Percentiles rank a stretch among this genome's conserved stretches.
phyloP scores from a whole-genome alignment of 345 rosid genomes.

The Brassica incana region DNA sequence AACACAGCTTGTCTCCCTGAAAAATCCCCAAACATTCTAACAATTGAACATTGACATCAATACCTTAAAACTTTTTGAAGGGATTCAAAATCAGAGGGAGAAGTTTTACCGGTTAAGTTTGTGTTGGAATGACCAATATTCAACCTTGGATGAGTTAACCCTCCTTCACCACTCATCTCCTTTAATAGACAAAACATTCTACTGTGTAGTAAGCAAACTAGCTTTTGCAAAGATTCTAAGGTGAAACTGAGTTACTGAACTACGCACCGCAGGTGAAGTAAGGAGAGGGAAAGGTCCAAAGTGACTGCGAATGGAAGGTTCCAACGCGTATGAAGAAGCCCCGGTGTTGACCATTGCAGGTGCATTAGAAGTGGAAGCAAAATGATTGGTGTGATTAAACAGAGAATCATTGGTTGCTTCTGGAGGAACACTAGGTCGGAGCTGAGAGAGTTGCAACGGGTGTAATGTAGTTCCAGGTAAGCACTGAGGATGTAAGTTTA shows the following conservation, averaged over 20 bases:
- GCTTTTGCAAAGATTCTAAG: neutral
- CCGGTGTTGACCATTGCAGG: slow-evolving; percentile 40
- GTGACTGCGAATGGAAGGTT: slow-evolving; percentile 58
- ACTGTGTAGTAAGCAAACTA: neutral
- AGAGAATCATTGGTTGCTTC: slow-evolving; percentile 40
- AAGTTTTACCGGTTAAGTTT: slow-evolving; percentile 44
- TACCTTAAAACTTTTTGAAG: neutral
- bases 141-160: slow-evolving; percentile 44
- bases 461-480: slow-evolving; percentile 56
- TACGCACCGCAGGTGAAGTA: slow-evolving; percentile 48
- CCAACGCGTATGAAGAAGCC: slow-evolving; percentile 51
- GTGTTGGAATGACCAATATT: slow-evolving; percentile 43
- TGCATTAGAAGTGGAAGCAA: slow-evolving; percentile 38
- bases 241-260: neutral
- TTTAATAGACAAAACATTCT: slow-evolving; percentile 30
- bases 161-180: slow-evolving; percentile 54
- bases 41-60: neutral
- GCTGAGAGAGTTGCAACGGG: slow-evolving; percentile 47
- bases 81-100: neutral
- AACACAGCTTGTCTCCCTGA: slow-evolving; percentile 32
- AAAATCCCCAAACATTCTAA: neutral
- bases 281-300: slow-evolving; percentile 50
- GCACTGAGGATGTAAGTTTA: slow-evolving; percentile 63
- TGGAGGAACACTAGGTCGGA: slow-evolving; percentile 37
- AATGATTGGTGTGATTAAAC: slow-evolving; percentile 46